A percentile compares a stretch with the other conserved stretches of the same genome.
These are phyloP conservation scores for Candida tetrigidarum DNA, from an alignment of 1,139 yeast genomes.

Conservation along the genomic window DNA sequence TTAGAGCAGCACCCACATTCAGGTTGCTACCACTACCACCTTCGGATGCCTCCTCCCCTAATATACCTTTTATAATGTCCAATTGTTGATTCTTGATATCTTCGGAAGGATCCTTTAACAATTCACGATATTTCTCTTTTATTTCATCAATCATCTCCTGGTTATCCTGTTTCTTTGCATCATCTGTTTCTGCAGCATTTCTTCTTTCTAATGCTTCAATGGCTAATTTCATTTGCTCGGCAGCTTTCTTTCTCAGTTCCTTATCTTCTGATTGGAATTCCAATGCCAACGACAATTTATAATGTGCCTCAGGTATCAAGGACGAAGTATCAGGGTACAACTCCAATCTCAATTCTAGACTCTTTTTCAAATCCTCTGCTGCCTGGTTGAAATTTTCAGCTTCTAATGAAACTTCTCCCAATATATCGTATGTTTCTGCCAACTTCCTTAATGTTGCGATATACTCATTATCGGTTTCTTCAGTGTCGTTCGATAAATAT, in stretches of 20 bases:
- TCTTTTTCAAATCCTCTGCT: constrained; percentile 61
- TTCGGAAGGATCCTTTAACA: constrained; percentile 55
- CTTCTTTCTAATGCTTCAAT: constrained; percentile 61
- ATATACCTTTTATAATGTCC: constrained; percentile 62
- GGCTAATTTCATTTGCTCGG: constrained; percentile 61
- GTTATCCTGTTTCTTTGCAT: constrained; percentile 44
- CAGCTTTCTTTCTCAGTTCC: constrained; percentile 53
- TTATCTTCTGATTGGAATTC: constrained; percentile 69
- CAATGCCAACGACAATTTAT: constrained; percentile 77
- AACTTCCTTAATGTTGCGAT: constrained; percentile 53
- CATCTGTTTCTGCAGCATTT: constrained; percentile 30
- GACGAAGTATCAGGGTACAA: constrained; percentile 59
- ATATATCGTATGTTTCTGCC: constrained; percentile 75
- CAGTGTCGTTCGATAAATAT: constrained; percentile 34
- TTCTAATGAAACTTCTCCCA: constrained; percentile 90
- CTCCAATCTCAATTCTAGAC: constrained; percentile 59
- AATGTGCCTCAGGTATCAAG: constrained; percentile 77
- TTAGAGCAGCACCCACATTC: constrained; percentile 11
- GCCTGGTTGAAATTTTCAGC: constrained; percentile 84
- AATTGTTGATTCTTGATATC: constrained; percentile 59
- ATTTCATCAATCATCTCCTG: constrained; percentile 58
- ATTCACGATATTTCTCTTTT: constrained; percentile 54
- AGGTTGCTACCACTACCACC: constrained; percentile 15
- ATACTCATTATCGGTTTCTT: constrained; percentile 34
- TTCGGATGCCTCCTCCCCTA: constrained; percentile 55